These are phyloP conservation scores for Curvularia sp. DNA, from an alignment of 2,329 filamentous ascomycete genomes.

Conservation along the genomic window DNA sequence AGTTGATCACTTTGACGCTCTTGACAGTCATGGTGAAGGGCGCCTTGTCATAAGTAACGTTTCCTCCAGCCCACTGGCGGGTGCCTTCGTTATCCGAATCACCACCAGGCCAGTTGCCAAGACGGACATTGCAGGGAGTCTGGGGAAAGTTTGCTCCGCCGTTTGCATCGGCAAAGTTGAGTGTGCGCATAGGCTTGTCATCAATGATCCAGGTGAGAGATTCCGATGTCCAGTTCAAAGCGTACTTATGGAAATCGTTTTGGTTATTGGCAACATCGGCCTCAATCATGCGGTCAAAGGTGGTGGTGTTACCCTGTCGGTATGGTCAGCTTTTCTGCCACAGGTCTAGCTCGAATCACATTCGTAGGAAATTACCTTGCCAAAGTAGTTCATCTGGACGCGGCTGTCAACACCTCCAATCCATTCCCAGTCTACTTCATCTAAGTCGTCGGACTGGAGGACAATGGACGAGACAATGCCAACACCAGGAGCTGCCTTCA, in stretches of 20 bases:
- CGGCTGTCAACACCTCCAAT: constrained; percentile 70
- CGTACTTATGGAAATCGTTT: constrained; percentile 70
- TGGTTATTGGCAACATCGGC: constrained; percentile 64
- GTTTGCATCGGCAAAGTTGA: constrained; percentile 64
- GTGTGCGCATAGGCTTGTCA: constrained; percentile 67
- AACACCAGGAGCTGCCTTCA: constrained; percentile 76
- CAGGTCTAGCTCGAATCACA: constrained; percentile 25
- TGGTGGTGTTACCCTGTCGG: constrained; percentile 72
- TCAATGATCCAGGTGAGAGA: constrained; percentile 75
- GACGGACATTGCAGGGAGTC: constrained; percentile 70
- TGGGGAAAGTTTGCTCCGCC: constrained; percentile 73
- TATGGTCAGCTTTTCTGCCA: neutral
- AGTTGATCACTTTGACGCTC: constrained; percentile 60
- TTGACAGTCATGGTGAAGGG: constrained; percentile 63
- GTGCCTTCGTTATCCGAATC: constrained; percentile 63
- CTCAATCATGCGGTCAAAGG: constrained; percentile 73
- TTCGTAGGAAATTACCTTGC: constrained; percentile 56
- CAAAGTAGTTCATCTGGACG: constrained; percentile 78
- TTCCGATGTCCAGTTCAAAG: constrained; percentile 74
- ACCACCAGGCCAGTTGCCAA: constrained; percentile 60
- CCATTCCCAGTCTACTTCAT: constrained; percentile 89
- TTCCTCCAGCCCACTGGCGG: constrained; percentile 72
- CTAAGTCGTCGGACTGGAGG: constrained; percentile 80
- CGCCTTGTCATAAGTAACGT: constrained; percentile 55
- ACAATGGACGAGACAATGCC: constrained; percentile 86